Percentiles rank a stretch among this genome's conserved stretches.
phyloP scores from a whole-genome alignment of 2,329 filamentous ascomycete species.

The Eutypella sp. region DNA sequence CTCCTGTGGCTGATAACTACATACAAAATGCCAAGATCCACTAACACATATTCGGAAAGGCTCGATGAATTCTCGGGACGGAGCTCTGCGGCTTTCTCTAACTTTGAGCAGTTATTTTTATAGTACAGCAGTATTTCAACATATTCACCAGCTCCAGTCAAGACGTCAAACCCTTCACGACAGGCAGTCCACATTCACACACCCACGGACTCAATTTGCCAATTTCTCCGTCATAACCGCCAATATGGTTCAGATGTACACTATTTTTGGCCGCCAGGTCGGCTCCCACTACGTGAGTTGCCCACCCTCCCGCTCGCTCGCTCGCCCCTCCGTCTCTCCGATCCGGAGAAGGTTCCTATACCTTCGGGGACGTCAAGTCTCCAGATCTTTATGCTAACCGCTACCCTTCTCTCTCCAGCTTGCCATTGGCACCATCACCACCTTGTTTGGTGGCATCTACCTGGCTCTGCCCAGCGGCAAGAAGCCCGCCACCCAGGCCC shows the following conservation, averaged over 20 bases:
- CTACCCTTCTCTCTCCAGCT: slow-evolving; percentile 38
- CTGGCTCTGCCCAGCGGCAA: slow-evolving; percentile 41
- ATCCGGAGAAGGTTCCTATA: neutral
- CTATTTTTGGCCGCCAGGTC: slow-evolving; percentile 53
- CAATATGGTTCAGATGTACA: slow-evolving; percentile 49
- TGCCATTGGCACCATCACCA: slow-evolving; percentile 50
- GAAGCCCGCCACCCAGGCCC: slow-evolving; percentile 35
- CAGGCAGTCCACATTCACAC: slow-evolving; percentile 12
- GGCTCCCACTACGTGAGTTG: slow-evolving; percentile 56
- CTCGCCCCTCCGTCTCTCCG: slow-evolving; percentile 1
- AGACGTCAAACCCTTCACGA: slow-evolving; percentile 9
- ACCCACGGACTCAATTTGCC: slow-evolving; percentile 17
- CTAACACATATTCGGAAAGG: neutral
- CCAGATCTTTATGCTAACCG: slow-evolving; percentile 14
- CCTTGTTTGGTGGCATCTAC: slow-evolving; percentile 46
- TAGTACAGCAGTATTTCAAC: slow-evolving; percentile 28
- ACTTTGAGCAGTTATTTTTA: no score
- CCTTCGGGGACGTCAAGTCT: no score
- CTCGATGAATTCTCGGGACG: neutral
- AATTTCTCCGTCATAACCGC: no score
- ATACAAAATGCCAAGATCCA: no score
- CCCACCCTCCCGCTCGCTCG: slow-evolving; percentile 8
- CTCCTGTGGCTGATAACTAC: neutral
- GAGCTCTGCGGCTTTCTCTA: slow-evolving; percentile 20
- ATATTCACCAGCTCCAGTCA: slow-evolving; percentile 13